Base-by-base conservation (phyloP, 148 eudicot species). In the Camellia japonica region DNA sequence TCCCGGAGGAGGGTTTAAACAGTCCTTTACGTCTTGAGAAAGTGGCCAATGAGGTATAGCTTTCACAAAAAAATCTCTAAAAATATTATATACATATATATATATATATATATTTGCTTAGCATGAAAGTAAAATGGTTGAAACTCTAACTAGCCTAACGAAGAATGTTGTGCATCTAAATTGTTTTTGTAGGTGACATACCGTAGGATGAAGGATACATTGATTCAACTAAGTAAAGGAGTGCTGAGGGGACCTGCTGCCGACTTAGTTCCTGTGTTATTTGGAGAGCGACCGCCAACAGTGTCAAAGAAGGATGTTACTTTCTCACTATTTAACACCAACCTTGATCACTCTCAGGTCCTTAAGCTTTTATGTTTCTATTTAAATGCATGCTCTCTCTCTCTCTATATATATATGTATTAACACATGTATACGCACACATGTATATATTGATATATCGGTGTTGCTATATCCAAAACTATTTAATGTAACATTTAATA, bases 271-370 rank as follows among this genome's bases (percentile, higher is more conserved):
- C 98, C 97, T 71, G 97, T 95, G 44, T 90, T 95, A 79, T 95
- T 95, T 85, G 98, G 98, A 72, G 97, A 95, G 91, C 90, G 84
- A 47, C 82, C 83, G 3, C 97, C 98, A 46, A 84, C 87, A 64
- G 87, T 76, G 77, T 74, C 91, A 60, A 93, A 93, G 79, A 93
- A 95, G 84, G 90, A 90, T 51, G 83, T 81, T 82, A 84, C 84
- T 51, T 93, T 95, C 80, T 87, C 92, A 78, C 91, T 90, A 71
- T 80, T 91, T 20, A 93, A 95, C 83, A 69, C 81, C 60, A 91
- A 88, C 83, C 90, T 95, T 79, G 98, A 95, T 86, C 93, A 93
- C 83, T 95, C 98, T 86, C 98, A 95, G 97, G 98, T 94, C 49
- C 67, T 52, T 71, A 78, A 68, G 46, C 7, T 69, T 44, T 19